Conservation (phyloP, 768 basidiomycete genomes). For the Pleurotus eryngii region DNA sequence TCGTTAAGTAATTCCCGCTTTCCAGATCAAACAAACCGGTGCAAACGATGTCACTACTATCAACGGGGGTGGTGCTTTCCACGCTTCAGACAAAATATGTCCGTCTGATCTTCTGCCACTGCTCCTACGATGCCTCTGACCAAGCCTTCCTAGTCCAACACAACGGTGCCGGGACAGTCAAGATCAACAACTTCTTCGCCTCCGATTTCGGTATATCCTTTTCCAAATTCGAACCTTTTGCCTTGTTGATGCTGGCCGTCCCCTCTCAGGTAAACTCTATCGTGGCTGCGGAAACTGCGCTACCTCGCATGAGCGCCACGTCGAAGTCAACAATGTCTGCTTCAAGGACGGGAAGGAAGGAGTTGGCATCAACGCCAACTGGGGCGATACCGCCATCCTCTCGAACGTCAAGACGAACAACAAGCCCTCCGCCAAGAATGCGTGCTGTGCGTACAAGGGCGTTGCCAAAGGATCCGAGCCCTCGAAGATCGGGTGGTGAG, state of each 20-base stretch:
- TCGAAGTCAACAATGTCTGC: conserved; percentile 24
- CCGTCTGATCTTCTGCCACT: not conserved
- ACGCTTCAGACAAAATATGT: conserved; percentile 22
- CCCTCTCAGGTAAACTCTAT: conserved; percentile 21
- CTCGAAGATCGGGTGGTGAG: conserved; percentile 26
- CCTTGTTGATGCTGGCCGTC: not conserved
- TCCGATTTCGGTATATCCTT: conserved; percentile 17
- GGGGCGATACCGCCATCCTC: conserved; percentile 22
- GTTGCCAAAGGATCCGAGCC: conserved; percentile 22
- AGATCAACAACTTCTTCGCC: conserved; percentile 24
- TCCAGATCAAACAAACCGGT: conserved; percentile 25
- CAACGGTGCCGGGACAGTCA: conserved; percentile 23
- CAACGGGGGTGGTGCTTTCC: conserved; percentile 24
- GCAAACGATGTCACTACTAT: conserved; percentile 23
- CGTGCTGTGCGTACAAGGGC: conserved; percentile 25
- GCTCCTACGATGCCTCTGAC: not conserved
- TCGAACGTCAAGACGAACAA: conserved; percentile 22
- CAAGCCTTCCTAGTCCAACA: conserved; percentile 17
- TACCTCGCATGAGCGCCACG: conserved; percentile 19
- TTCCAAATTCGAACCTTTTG: not conserved
- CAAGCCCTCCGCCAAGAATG: conserved; percentile 20
- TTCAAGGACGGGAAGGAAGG: conserved; percentile 18
- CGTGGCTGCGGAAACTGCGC: conserved; percentile 26
- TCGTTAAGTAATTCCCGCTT: not conserved
- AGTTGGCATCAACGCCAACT: conserved; percentile 27